Percentiles rank a stretch among this genome's conserved stretches.
phyloP scores from a whole-genome alignment of 2,329 filamentous ascomycete species.

The Colletotrichum sp. region DNA sequence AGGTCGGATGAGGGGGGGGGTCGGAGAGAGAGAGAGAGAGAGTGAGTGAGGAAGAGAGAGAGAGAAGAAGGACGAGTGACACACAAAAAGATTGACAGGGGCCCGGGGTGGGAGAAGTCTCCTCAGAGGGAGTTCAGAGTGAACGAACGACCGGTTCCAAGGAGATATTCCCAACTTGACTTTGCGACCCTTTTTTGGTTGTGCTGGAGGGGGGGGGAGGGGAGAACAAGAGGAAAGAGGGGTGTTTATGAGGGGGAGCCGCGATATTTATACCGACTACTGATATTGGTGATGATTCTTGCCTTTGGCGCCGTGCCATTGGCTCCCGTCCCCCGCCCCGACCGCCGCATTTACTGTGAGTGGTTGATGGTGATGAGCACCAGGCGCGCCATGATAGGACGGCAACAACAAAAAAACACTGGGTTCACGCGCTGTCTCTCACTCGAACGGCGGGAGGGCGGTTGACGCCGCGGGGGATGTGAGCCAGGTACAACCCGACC shows the following conservation, averaged over 20 bases:
- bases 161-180: conserved; percentile 54
- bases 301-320: neutral
- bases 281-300: conserved; percentile 15
- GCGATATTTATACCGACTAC: conserved; percentile 35
- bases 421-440: neutral
- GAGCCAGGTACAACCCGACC: neutral
- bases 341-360: conserved; percentile 1
- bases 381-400: conserved; percentile 9
- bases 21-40: conserved; percentile 33
- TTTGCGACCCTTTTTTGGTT: conserved; percentile 63
- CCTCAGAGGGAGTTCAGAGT: conserved; percentile 34
- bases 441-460: neutral
- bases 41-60: conserved; percentile 34
- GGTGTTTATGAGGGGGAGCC: conserved; percentile 29
- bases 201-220: conserved; percentile 56
- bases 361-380: neutral
- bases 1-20: conserved; percentile 35
- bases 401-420: neutral
- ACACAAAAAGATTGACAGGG: conserved; percentile 52
- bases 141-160: conserved; percentile 48
- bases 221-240: conserved; percentile 43
- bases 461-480: neutral
- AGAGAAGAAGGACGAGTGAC: conserved; percentile 38
- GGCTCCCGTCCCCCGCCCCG: conserved; percentile 14
- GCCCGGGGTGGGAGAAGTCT: conserved; percentile 59